Conservation (phyloP, 1,139 yeast species). For the Ashbya aceris region DNA sequence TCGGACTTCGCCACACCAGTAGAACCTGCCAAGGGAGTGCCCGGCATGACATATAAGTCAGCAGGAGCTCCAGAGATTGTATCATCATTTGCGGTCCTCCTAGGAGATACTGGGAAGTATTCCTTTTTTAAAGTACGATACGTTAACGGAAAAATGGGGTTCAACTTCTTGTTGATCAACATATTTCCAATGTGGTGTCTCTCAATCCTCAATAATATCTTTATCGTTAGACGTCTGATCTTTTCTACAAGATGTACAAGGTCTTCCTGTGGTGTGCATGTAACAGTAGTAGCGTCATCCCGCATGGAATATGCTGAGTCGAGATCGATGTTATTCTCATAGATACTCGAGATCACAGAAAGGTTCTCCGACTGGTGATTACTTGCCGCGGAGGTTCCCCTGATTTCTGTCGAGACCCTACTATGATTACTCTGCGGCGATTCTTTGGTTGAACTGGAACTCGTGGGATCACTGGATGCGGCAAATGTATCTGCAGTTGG, state of each 20-base stretch:
- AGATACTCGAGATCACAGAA: constrained; percentile 5
- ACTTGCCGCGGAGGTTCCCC: background rate
- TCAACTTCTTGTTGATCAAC: constrained; percentile 8
- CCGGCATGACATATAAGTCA: background rate
- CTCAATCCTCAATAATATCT: constrained; percentile 12
- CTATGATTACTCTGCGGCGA: background rate
- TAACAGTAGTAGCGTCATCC: constrained; percentile 1
- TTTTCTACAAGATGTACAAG: constrained; percentile 6
- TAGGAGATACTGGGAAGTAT: background rate
- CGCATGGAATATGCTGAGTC: background rate
- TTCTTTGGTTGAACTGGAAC: background rate
- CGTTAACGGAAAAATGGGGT: constrained; percentile 8
- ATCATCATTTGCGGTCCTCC: too few species aligned
- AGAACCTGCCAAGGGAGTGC: background rate
- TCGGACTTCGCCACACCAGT: background rate
- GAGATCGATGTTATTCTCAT: constrained; percentile 5
- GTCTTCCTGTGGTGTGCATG: background rate
- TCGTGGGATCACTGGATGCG: background rate
- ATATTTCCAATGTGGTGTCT: constrained; percentile 17
- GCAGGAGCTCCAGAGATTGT: background rate
- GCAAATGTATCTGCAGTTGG: constrained; percentile 5
- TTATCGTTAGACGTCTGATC: constrained; percentile 11
- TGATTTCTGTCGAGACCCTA: too few species aligned
- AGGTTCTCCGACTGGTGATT: background rate
- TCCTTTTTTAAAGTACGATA: constrained; percentile 8